Evolutionary conservation across 139 green algal species (phyloP).

Genomic region (Haematococcus sp.): DNA sequence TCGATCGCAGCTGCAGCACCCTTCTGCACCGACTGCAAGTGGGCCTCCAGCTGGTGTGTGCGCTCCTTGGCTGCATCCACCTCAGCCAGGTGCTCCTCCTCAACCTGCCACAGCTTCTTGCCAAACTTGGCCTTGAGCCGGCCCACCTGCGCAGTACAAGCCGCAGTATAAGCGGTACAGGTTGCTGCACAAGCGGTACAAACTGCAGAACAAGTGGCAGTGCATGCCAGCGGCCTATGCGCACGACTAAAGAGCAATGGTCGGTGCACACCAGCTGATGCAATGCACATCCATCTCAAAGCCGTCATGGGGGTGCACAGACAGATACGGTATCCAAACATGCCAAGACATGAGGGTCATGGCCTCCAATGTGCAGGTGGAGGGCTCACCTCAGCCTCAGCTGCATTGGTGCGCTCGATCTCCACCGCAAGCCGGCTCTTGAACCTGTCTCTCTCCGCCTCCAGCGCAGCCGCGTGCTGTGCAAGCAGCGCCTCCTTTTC

Average conservation of each 20-base stretch:
- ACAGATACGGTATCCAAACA: no score
- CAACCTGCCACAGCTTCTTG: slow-evolving; percentile 24
- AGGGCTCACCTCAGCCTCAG: slow-evolving; percentile 15
- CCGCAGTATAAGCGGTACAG: no score
- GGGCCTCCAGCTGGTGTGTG: not conserved
- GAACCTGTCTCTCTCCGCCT: slow-evolving; percentile 14
- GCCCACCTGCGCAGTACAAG: slow-evolving; percentile 11
- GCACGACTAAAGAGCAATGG: no score
- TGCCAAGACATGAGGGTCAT: no score
- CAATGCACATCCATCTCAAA: no score
- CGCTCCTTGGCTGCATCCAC: not conserved
- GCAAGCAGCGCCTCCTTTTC: not conserved
- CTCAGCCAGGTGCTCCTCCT: slow-evolving; percentile 21
- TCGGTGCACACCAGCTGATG: no score
- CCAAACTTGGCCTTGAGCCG: slow-evolving; percentile 32
- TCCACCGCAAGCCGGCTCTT: slow-evolving; percentile 15
- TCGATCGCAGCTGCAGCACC: not conserved
- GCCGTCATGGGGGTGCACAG: no score
- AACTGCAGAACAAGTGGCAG: no score
- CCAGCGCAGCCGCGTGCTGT: not conserved
- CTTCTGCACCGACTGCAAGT: not conserved
- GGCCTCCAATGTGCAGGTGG: no score
- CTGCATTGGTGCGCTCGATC: slow-evolving; percentile 31
- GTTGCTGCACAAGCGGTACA: no score
- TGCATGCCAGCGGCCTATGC: no score